A percentile compares a stretch with the other conserved stretches of the same genome.
Evolutionary conservation across 164 flowering plant species (phyloP).

Genomic region (Chimonanthus salicifolius): DNA sequence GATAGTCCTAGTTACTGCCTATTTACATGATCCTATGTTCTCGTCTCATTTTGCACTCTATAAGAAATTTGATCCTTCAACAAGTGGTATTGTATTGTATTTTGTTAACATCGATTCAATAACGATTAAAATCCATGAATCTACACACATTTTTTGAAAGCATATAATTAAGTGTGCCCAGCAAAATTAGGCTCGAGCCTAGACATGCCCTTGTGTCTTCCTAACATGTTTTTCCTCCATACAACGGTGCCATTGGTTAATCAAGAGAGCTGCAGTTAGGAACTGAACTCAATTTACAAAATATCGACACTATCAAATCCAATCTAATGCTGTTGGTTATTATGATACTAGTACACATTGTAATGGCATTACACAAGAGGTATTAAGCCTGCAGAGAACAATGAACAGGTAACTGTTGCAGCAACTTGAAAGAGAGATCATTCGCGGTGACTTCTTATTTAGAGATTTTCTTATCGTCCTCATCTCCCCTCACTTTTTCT

Average conservation of each 20-base stretch:
- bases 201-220: too few relatives aligned
- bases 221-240: neutral
- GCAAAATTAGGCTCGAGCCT: too few relatives aligned
- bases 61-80: too few relatives aligned
- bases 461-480: too few relatives aligned
- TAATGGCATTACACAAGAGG: neutral
- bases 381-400: neutral
- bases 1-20: too few relatives aligned
- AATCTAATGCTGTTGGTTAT: neutral
- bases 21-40: too few relatives aligned
- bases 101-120: too few relatives aligned
- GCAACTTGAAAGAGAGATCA: neutral
- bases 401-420: neutral
- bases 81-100: too few relatives aligned
- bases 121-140: too few relatives aligned
- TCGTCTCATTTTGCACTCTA: too few relatives aligned
- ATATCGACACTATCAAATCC: neutral
- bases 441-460: neutral
- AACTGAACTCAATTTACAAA: neutral
- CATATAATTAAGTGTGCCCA: too few relatives aligned
- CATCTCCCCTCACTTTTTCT: constrained; percentile 3
- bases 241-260: neutral
- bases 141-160: too few relatives aligned
- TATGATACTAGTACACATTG: neutral
- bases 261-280: neutral